Evolutionary conservation across 805 yeast species (phyloP).

Genomic region (Yamadazyma philogaea): DNA sequence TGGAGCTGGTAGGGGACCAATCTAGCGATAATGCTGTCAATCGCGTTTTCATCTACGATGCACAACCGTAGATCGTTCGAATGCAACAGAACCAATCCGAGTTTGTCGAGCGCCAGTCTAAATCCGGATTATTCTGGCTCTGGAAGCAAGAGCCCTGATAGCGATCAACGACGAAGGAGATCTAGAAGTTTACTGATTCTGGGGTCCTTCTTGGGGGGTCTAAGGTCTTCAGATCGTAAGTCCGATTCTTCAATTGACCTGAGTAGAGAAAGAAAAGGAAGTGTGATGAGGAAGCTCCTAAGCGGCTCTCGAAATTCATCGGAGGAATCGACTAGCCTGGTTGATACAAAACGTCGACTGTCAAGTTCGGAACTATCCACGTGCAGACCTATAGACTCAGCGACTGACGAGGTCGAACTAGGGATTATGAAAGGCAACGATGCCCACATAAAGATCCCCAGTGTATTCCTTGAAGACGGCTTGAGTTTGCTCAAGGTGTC

Average conservation of each 20-base stretch:
- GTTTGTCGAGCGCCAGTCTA: neutral
- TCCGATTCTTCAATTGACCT: constrained; percentile 10
- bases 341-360: constrained; percentile 1
- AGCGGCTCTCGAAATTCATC: constrained; percentile 7
- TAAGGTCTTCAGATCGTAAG: constrained; percentile 1
- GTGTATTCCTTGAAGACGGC: constrained; percentile 53
- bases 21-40: neutral
- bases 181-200: constrained; percentile 2
- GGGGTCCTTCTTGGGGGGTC: constrained; percentile 1
- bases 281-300: neutral
- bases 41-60: neutral
- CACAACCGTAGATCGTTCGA: neutral
- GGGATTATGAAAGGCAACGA: neutral
- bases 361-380: constrained; percentile 5
- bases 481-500: constrained; percentile 66
- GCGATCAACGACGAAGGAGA: neutral
- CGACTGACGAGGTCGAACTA: constrained; percentile 3
- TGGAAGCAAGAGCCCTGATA: neutral
- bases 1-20: neutral
- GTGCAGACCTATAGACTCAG: constrained; percentile 1
- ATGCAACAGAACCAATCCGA: neutral
- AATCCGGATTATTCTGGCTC: neutral
- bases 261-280: constrained; percentile 1
- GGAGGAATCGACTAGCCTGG: constrained; percentile 4
- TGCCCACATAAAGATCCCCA: constrained; percentile 32